phyloP scores from a whole-genome alignment of 176 grass and related monocot genomes.

The Triticum urartu region DNA sequence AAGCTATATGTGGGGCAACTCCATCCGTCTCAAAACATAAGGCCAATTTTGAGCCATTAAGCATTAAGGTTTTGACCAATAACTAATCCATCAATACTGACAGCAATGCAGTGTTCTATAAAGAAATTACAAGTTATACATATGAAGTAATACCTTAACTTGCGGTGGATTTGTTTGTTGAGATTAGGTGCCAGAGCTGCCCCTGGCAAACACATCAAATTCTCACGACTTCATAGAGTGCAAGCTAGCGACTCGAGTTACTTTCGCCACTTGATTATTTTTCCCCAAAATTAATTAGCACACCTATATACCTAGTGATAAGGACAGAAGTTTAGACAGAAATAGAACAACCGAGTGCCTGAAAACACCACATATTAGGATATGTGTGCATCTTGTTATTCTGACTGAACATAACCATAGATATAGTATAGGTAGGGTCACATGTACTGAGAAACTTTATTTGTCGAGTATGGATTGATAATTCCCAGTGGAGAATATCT shows the following conservation, averaged over 20 bases:
- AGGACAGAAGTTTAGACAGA: neutral
- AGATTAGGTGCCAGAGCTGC: neutral
- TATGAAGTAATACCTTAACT: neutral
- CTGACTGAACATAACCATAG: neutral
- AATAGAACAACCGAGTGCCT: neutral
- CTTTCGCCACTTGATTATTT: no score
- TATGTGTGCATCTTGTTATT: conserved; percentile 1
- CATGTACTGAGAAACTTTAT: neutral
- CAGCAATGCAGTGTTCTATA: neutral
- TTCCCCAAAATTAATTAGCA: no score
- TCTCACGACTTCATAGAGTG: neutral
- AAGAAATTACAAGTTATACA: neutral
- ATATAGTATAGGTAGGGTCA: neutral
- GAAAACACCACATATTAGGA: neutral
- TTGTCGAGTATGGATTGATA: neutral
- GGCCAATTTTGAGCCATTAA: no score
- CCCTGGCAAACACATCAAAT: neutral
- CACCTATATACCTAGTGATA: no score
- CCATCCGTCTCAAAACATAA: no score
- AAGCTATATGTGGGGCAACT: neutral
- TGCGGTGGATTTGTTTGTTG: neutral
- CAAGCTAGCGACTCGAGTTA: neutral
- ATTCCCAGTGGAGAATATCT: neutral
- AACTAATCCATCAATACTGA: no score
- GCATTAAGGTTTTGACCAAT: no score